These are phyloP conservation scores for Hyaloperonospora arabidopsidis DNA, from an alignment of 352 stramenopile species.

Conservation along the genomic window DNA sequence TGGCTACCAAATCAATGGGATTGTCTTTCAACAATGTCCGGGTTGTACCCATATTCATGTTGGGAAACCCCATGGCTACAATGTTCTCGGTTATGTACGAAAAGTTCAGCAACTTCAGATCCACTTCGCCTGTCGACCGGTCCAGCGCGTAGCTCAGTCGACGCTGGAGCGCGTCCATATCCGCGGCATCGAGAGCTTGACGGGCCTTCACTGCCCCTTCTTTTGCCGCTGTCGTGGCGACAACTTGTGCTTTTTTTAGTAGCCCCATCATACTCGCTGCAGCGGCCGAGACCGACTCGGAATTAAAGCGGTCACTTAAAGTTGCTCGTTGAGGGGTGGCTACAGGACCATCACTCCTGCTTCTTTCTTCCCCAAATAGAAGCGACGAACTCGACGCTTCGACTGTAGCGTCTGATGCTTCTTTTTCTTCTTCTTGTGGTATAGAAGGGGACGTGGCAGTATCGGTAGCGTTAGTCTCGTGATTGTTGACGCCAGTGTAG, in stretches of 20 bases:
- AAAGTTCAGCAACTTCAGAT: slow-evolving; percentile 86
- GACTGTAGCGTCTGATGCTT: slow-evolving; percentile 3
- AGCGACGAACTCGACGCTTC: slow-evolving; percentile 10
- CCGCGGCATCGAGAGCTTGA: slow-evolving; percentile 70
- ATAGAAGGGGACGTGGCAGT: slow-evolving; percentile 10
- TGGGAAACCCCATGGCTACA: slow-evolving; percentile 89
- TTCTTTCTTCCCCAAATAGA: slow-evolving; percentile 25
- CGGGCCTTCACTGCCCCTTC: slow-evolving; percentile 74
- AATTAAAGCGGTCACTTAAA: slow-evolving; percentile 59
- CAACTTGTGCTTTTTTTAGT: slow-evolving; percentile 80
- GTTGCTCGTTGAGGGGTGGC: slow-evolving; percentile 47
- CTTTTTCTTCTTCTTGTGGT: slow-evolving; percentile 1
- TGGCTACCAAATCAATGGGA: slow-evolving; percentile 86
- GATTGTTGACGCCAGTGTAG: slow-evolving; percentile 27
- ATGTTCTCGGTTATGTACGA: slow-evolving; percentile 86
- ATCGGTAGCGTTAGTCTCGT: slow-evolving; percentile 8
- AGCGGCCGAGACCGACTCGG: slow-evolving; percentile 55
- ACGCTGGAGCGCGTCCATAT: slow-evolving; percentile 83
- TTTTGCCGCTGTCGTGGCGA: slow-evolving; percentile 55
- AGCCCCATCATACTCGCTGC: slow-evolving; percentile 73
- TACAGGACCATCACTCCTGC: slow-evolving; percentile 36
- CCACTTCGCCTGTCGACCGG: slow-evolving; percentile 67
- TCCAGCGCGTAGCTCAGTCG: slow-evolving; percentile 74
- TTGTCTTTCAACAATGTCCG: slow-evolving; percentile 78
- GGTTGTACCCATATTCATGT: slow-evolving; percentile 74